Evolutionary conservation across 1,139 yeast species (phyloP).

Genomic region (Yamadazyma sp.): DNA sequence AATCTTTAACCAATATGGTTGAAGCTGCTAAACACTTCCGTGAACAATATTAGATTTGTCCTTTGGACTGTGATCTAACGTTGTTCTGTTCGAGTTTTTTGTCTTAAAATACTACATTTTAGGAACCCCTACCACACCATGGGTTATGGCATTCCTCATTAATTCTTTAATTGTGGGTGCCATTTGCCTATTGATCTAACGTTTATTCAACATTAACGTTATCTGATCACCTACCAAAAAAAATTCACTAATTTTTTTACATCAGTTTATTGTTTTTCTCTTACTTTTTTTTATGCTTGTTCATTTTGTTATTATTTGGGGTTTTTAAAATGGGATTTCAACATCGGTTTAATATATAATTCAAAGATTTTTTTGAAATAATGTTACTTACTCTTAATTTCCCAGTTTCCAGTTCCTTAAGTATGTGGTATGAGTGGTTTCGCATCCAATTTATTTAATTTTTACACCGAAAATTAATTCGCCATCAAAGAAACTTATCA

Average conservation of each 20-base stretch:
- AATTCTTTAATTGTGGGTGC: constrained; percentile 37
- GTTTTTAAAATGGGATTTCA: constrained; percentile 52
- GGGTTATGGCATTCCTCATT: constrained; percentile 32
- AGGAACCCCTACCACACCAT: constrained; percentile 18
- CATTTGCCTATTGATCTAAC: constrained; percentile 40
- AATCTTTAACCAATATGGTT: constrained; percentile 95
- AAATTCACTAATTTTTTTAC: constrained; percentile 11
- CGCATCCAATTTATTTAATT: constrained; percentile 1
- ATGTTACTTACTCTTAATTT: neutral
- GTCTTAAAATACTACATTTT: constrained; percentile 10
- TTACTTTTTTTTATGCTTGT: constrained; percentile 18
- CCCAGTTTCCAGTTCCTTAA: no score
- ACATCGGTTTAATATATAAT: constrained; percentile 43
- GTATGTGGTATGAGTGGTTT: no score
- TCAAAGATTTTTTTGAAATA: constrained; percentile 7
- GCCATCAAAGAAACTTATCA: constrained; percentile 8
- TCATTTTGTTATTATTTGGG: constrained; percentile 20
- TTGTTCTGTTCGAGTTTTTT: constrained; percentile 1
- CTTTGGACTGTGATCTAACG: neutral
- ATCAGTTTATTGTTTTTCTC: constrained; percentile 11
- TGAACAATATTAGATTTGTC: constrained; percentile 37
- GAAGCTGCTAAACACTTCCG: constrained; percentile 97
- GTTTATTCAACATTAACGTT: constrained; percentile 72
- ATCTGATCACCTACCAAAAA: constrained; percentile 18
- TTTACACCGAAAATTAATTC: neutral